Base-by-base conservation (phyloP, 2,329 filamentous ascomycete genomes). In the Colletotrichum cereale region DNA sequence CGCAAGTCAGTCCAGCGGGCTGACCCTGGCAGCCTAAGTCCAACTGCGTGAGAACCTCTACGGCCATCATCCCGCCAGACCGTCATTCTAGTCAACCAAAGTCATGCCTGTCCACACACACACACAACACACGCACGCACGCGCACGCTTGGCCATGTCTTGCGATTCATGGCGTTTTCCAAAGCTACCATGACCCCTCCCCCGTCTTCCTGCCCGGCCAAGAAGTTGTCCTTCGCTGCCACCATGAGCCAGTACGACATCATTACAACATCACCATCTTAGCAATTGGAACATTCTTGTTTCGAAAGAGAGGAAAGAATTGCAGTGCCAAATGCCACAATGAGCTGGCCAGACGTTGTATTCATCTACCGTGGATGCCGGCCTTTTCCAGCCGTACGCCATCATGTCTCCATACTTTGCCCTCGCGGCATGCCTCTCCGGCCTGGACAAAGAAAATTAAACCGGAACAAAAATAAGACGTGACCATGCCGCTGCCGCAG, bases 331-430 rank as follows among this genome's bases (percentile, higher is more conserved):
- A 61, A 40, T 40, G 50, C 29, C 50, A 47, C 67, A 16, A 47
- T 38, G 40, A 68, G 57, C 65, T 68, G 58, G 53, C 52, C 60
- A 63, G 52, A 31, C 29, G 67, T 63, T 58, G 58, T 67, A 68
- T 68, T 71, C 68, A 38, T 71, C 65, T 71, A 64, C 68, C 47
- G 24, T 42, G 58, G 44, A 66, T 44, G n/a, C 24, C 65, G 31
- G 38, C 58, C 29, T 58, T 62, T 62, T 60, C 38, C 38, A 64
- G 57, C 65, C 53, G 52, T 60, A 47, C 53, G 58, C 50, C 68
- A 18, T 64, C 38, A 24, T 34, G 6, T 67, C 65, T 56, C 26
- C 50, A 31, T 53, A 38, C 26, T 58, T 24, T 53, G 42, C 52
- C 56, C 29, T 57, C 52, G 52, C 38, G 26, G 42, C 44, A 68